Evolutionary conservation across 495 filamentous ascomycete species (phyloP).

Genomic region (Lichina pygmaea): DNA sequence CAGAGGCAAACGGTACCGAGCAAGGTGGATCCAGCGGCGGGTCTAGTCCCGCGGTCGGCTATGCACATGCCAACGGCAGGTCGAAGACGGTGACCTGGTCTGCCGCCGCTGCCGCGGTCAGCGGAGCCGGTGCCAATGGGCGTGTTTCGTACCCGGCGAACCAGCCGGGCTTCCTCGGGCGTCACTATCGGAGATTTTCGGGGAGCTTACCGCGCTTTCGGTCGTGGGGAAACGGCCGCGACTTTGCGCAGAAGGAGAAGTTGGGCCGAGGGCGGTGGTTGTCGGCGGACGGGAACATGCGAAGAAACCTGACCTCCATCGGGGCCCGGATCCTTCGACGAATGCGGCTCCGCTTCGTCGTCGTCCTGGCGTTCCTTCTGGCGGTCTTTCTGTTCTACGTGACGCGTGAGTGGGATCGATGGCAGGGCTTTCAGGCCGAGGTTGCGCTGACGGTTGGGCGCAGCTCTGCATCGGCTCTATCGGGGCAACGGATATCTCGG

Average conservation of each 20-base stretch:
- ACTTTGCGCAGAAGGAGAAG: constrained; percentile 58
- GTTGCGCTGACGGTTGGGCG: background rate
- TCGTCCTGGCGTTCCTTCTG: constrained; percentile 31
- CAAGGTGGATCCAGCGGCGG: constrained; percentile 30
- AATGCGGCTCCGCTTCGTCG: constrained; percentile 28
- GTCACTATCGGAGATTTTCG: constrained; percentile 49
- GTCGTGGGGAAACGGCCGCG: constrained; percentile 10
- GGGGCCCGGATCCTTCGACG: constrained; percentile 16
- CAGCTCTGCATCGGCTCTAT: constrained; percentile 20
- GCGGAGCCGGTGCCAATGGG: constrained; percentile 44
- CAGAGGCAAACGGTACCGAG: constrained; percentile 43
- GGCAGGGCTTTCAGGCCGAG: too few species aligned
- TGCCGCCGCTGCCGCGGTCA: constrained; percentile 43
- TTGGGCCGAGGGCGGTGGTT: constrained; percentile 23
- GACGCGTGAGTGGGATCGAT: constrained; percentile 26
- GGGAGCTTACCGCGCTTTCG: constrained; percentile 47
- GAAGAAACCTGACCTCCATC: too few species aligned
- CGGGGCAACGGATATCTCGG: constrained; percentile 33
- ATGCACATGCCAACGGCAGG: constrained; percentile 18
- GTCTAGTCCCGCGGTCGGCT: constrained; percentile 31
- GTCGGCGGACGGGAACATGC: constrained; percentile 1
- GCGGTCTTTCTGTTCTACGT: constrained; percentile 37
- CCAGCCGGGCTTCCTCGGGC: constrained; percentile 59
- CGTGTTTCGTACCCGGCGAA: constrained; percentile 61
- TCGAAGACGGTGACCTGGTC: constrained; percentile 46